Evolutionary conservation across 495 filamentous ascomycete genomes (phyloP).

Genomic region (Annulohypoxylon maeteangense): DNA sequence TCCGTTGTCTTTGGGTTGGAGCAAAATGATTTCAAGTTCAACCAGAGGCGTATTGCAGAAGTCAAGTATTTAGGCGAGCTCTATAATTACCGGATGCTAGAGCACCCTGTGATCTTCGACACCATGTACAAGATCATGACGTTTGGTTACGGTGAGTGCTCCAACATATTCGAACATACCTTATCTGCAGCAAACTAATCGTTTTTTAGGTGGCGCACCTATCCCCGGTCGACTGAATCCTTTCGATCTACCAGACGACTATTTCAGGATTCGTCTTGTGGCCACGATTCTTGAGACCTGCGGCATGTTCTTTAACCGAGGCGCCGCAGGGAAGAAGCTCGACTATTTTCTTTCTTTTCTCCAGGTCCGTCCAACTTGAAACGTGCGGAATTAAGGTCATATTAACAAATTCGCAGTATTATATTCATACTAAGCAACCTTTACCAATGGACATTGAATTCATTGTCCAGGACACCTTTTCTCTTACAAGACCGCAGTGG

Average conservation of each 20-base stretch:
- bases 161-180: background rate
- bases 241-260: constrained; percentile 92
- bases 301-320: constrained; percentile 94
- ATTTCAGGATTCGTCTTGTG: constrained; percentile 90
- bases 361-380: constrained; percentile 60
- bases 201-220: constrained; percentile 77
- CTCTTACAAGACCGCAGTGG: constrained; percentile 87
- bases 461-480: constrained; percentile 91
- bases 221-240: constrained; percentile 76
- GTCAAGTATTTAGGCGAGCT: constrained; percentile 97
- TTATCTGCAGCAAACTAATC: constrained; percentile 24
- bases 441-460: constrained; percentile 98
- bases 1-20: constrained; percentile 89
- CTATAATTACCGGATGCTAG: constrained; percentile 97
- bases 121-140: constrained; percentile 93
- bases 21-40: constrained; percentile 96
- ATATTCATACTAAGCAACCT: constrained; percentile 91
- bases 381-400: background rate
- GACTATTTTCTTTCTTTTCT: constrained; percentile 98
- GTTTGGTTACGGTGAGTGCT: constrained; percentile 79
- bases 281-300: constrained; percentile 93
- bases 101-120: constrained; percentile 95
- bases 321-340: constrained; percentile 92
- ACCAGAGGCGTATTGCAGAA: constrained; percentile 93
- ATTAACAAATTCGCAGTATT: constrained; percentile 71